Percentiles rank a stretch among this genome's conserved stretches.
Evolutionary conservation across 1,284 basidiomycete species (phyloP).

Genomic region (Cystobasidium pallidum): DNA sequence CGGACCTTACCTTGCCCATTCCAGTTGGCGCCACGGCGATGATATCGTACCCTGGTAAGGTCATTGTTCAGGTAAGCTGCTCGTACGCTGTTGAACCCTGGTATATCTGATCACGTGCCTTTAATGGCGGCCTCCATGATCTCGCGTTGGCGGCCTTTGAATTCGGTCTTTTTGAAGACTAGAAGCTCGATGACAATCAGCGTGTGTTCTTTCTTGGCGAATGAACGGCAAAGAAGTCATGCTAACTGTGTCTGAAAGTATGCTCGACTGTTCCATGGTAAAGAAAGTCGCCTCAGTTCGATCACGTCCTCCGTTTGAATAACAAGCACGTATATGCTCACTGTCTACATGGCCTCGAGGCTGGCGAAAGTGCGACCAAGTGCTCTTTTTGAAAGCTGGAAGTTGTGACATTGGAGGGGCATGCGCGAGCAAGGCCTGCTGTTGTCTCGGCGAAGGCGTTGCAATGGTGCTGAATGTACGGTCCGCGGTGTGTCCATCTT

Average conservation of each 20-base stretch:
- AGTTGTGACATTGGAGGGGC: conserved; percentile 34
- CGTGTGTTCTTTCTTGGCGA: not conserved
- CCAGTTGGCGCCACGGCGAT: conserved; percentile 74
- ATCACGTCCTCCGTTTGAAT: not conserved
- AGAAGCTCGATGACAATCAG: not conserved
- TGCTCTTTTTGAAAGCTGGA: conserved; percentile 26
- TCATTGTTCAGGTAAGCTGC: not conserved
- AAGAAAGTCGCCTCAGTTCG: not conserved
- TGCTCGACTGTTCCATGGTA: conserved; percentile 27
- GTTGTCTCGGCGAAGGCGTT: conserved; percentile 21
- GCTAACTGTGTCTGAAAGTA: conserved; percentile 35
- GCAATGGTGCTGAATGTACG: conserved; percentile 27
- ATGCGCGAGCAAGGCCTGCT: conserved; percentile 26
- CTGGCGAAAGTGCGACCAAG: conserved; percentile 29
- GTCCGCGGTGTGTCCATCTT: conserved; percentile 7
- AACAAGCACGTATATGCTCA: conserved; percentile 5
- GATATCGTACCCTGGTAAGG: conserved; percentile 19
- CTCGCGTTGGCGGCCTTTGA: conserved; percentile 74
- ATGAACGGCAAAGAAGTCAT: not conserved
- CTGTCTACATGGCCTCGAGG: conserved; percentile 38
- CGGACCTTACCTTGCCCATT: conserved; percentile 72
- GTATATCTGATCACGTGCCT: conserved; percentile 60
- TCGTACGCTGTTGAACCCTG: too few species aligned
- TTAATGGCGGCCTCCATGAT: conserved; percentile 70
- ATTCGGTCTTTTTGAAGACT: conserved; percentile 71